Evolutionary conservation across 495 filamentous ascomycete species (phyloP).

Genomic region (Neurospora pannonica): DNA sequence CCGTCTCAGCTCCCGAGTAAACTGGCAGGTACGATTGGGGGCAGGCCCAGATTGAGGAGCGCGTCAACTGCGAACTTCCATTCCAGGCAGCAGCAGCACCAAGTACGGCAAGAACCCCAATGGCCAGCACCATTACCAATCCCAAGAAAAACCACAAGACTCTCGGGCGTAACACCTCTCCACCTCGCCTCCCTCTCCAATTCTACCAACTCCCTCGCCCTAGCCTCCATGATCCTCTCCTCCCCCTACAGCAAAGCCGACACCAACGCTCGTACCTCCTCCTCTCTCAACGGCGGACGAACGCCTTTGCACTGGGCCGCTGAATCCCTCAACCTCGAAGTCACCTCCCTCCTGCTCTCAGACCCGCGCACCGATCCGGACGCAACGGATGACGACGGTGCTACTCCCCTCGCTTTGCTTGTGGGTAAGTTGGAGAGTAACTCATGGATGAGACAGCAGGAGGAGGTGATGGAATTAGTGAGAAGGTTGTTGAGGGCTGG

Average conservation of each 20-base stretch:
- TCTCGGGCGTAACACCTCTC: not conserved
- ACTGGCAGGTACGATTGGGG: not conserved
- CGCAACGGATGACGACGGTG: not conserved
- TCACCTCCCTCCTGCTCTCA: not conserved
- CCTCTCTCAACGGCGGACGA: not conserved
- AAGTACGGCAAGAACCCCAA: not conserved
- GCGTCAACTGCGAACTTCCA: not conserved
- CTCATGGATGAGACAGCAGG: not conserved
- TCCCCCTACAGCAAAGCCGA: not conserved
- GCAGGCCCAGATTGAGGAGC: not conserved
- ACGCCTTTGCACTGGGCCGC: slow-evolving; percentile 15
- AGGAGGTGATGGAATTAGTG: not conserved
- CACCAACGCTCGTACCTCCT: not conserved
- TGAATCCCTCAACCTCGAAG: not conserved
- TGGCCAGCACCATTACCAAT: not conserved
- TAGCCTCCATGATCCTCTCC: not conserved
- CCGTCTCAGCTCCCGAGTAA: not conserved
- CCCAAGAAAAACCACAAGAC: not conserved
- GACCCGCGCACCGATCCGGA: slow-evolving; percentile 5
- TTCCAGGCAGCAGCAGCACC: not conserved
- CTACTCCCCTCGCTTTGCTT: slow-evolving; percentile 2
- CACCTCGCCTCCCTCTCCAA: not conserved
- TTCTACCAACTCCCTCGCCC: not conserved
- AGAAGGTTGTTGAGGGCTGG: not conserved
- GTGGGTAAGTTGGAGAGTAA: not conserved